Evolutionary conservation across 306 rosid genomes (phyloP), one percentile per base, ranked within the genome.

Genomic region (Echinosophora koreensis): DNA sequence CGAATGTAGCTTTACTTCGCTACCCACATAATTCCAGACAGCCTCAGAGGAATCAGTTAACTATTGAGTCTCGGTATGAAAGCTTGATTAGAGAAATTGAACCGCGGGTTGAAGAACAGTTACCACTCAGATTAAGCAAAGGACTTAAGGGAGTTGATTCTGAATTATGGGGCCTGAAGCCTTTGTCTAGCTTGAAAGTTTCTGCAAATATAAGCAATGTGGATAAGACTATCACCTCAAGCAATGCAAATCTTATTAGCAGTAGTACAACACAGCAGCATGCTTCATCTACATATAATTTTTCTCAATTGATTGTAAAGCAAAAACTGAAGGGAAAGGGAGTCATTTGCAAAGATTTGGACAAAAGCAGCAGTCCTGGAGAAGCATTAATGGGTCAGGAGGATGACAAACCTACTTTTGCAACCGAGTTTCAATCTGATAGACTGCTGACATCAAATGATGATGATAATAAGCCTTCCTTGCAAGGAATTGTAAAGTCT

Each of bases 281-380:
- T 30, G 46, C 80, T 71, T 64, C 71, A 44, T 77, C 86, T 32
- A 74, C 71, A 12, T 71, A 78, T 81, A 73, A 77, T 70, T 73
- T 76, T 71, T 76, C 85, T 57, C 90, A 76, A 10, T 76, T 80
- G 71, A 14, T 50, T 66, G 77, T 46, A 30, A 81, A 80, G 77
- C 74, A 84, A 74, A 68, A 81, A 42, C 7, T 55, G 72, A 86
- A 87, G 83, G 92, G 88, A 58, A 89, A 86, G 68, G 87, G 52
- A 34, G 46, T 83, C 37, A 12, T 81, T 70, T 66, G 68, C 18
- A 69, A 77, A 74, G 81, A 74, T 55, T 74, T 32, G 14, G 88
- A 80, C 41, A 80, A 68, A 44, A 44, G 32, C 28, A 62, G 47
- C 9, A 30, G 72, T 39, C 72, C 73, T 4, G 59, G 64, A 8